phyloP scores from a whole-genome alignment of 306 rosid genomes.

The Quillaja saponaria region DNA sequence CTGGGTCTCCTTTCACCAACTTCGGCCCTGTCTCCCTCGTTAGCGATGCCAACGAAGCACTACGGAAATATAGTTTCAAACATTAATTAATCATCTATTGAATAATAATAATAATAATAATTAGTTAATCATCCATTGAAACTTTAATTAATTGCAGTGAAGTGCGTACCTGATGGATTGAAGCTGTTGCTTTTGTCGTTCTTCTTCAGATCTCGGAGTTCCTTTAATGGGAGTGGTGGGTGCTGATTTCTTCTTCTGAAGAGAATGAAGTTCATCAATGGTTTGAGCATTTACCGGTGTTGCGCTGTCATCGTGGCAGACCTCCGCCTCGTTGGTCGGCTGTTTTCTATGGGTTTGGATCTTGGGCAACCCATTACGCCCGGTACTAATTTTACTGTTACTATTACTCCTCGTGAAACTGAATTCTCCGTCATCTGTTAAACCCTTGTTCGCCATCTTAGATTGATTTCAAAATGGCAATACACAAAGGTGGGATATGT shows the following conservation, averaged over 20 bases:
- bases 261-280: conserved; percentile 78
- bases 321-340: conserved; percentile 26
- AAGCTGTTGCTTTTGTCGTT: conserved; percentile 65
- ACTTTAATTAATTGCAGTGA: too few species aligned
- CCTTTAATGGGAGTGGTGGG: conserved; percentile 70
- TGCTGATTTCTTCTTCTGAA: conserved; percentile 71
- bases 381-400: not conserved
- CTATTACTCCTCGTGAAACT: conserved; percentile 28
- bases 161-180: conserved; percentile 77
- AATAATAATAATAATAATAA: not conserved
- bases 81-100: too few species aligned
- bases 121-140: too few species aligned
- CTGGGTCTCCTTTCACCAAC: conserved; percentile 84
- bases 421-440: conserved; percentile 34
- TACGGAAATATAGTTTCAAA: conserved; percentile 44
- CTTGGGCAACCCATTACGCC: conserved; percentile 49
- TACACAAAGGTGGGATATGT: not conserved
- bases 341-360: conserved; percentile 50
- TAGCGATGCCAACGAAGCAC: conserved; percentile 90
- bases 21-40: conserved; percentile 92
- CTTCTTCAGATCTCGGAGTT: conserved; percentile 48
- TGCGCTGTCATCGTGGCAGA: conserved; percentile 78
- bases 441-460: conserved; percentile 38
- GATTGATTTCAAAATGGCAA: not conserved
- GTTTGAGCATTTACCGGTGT: conserved; percentile 73